Evolutionary conservation across 1,284 basidiomycete genomes (phyloP).

Genomic region (Acaromyces ingoldii): DNA sequence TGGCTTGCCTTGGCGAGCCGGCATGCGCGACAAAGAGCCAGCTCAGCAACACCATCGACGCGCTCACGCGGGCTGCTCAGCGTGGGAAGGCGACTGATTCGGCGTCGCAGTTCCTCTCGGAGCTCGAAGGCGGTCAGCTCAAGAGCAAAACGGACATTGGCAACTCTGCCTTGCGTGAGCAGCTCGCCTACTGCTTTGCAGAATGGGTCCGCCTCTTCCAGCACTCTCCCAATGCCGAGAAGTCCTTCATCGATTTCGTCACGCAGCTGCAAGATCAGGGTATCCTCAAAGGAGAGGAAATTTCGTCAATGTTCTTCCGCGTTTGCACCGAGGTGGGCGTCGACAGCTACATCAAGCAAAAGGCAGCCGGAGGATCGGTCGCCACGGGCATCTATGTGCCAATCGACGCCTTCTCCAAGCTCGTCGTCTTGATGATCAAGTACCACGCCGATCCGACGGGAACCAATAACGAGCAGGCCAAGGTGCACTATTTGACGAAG

Average conservation of each 20-base stretch:
- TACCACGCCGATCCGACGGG: constrained; percentile 88
- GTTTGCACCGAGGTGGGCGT: constrained; percentile 94
- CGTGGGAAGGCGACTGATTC: constrained; percentile 73
- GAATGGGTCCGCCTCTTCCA: constrained; percentile 95
- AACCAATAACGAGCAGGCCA: constrained; percentile 83
- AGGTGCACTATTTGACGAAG: constrained; percentile 95
- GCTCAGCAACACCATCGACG: constrained; percentile 75
- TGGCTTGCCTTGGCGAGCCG: constrained; percentile 76
- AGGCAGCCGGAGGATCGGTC: constrained; percentile 69
- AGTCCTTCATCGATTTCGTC: constrained; percentile 95
- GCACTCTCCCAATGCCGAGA: constrained; percentile 81
- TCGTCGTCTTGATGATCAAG: constrained; percentile 98
- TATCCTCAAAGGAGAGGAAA: constrained; percentile 90
- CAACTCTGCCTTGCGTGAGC: constrained; percentile 54
- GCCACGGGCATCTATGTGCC: constrained; percentile 73
- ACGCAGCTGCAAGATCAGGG: constrained; percentile 92
- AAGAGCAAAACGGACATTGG: constrained; percentile 48
- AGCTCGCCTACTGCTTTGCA: constrained; percentile 60
- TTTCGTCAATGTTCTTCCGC: constrained; percentile 96
- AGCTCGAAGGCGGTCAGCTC: constrained; percentile 56
- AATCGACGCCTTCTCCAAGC: constrained; percentile 87
- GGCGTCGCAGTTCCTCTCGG: constrained; percentile 62
- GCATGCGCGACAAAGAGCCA: constrained; percentile 69
- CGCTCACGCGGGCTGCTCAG: constrained; percentile 62
- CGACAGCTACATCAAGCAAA: constrained; percentile 81